Conservation (phyloP, 2,329 filamentous ascomycete genomes). For the Sclerotinia subarctica region DNA sequence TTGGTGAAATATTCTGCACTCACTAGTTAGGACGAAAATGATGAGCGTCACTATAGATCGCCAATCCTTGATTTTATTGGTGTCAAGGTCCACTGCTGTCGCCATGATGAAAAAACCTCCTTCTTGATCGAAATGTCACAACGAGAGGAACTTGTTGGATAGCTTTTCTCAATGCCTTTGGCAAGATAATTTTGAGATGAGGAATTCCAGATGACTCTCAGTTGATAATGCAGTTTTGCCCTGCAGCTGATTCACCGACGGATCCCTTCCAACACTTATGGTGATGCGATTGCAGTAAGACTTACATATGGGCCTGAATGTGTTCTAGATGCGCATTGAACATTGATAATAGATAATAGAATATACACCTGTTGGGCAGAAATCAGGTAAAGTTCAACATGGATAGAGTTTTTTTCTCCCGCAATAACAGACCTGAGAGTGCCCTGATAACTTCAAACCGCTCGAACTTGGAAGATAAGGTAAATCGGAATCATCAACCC, state of each 20-base stretch:
- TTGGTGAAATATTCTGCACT: constrained; percentile 40
- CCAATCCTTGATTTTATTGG: constrained; percentile 59
- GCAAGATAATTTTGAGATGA: neutral
- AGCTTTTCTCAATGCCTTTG: neutral
- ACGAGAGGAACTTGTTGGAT: neutral
- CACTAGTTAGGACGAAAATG: constrained; percentile 67
- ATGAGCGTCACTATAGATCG: constrained; percentile 67
- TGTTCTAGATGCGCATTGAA: neutral
- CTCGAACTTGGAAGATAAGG: neutral
- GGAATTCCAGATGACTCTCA: neutral
- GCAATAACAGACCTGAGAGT: constrained; percentile 8
- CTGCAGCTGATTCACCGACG: neutral
- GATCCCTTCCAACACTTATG: neutral
- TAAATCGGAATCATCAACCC: neutral
- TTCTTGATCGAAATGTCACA: neutral
- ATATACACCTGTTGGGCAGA: neutral
- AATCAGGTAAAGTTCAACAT: constrained; percentile 7
- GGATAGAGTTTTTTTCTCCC: neutral
- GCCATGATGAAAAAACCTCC: neutral
- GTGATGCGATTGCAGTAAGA: neutral
- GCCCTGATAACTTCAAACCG: neutral
- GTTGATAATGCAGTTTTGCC: neutral
- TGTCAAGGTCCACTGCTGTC: constrained; percentile 42
- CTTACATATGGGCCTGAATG: neutral
- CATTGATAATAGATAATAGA: neutral